Base-by-base conservation (phyloP, 1,284 basidiomycete genomes). In the Ganoderma boninense region DNA sequence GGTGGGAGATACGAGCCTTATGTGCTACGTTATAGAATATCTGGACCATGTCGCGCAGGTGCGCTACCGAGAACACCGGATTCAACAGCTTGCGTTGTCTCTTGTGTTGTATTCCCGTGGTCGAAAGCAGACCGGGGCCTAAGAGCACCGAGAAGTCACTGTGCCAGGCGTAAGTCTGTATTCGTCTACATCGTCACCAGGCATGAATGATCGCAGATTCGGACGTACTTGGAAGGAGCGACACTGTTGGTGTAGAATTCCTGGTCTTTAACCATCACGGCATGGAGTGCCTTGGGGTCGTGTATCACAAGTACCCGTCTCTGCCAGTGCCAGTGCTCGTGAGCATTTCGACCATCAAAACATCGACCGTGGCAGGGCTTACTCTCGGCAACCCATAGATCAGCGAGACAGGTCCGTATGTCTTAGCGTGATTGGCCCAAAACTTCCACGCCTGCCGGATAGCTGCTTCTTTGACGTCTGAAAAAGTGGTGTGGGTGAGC, bases 331-430 rank as follows among this genome's bases (percentile, higher is more conserved):
- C 4, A n/a, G n/a, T n/a, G n/a, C n/a, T n/a, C 38, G 38, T 60
- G 1, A 61, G 59, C 8, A 13, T 32, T 32, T 32, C 29, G 29
- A 32, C 4, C 29, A 32, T 32, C 29, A 32, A 32, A 32, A 32
- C 29, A 32, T 32, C 4, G 29, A 2, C 13, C 16, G 3, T n/a
- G 29, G 23, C 11, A 8, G 32, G 40, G 56, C 16, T n/a, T 14
- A 68, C 62, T 38, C 76, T 76, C 11, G 77, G 73, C 11, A 77
- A 40, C 4, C 71, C 71, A 23, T 74, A 63, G 13, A 78, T 52
- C 35, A 68, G 70, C 16, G 68, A 63, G 18, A 71, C 72, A 6
- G 67, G 57, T 13, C 76, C 77, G 56, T 75, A 78, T 10, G 69
- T 72, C 26, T 69, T 69, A 18, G 52, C 54, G 32, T 23, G 26